A percentile compares a stretch with the other conserved stretches of the same genome.
Conservation (phyloP, 495 filamentous ascomycete genomes). For the Annulohypoxylon moriforme region DNA sequence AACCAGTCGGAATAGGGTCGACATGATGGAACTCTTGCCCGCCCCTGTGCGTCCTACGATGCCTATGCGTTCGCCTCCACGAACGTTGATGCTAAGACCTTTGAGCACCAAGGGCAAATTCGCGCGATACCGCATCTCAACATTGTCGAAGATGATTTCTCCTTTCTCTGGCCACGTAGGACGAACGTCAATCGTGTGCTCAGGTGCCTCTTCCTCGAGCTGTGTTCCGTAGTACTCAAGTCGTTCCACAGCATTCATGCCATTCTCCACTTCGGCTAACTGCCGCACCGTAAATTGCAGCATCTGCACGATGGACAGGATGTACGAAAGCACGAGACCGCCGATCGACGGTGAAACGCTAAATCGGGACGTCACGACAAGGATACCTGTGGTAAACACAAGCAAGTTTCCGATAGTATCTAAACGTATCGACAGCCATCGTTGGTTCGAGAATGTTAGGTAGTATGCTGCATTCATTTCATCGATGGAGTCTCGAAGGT, state of each 20-base stretch:
- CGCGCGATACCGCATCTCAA: conserved; percentile 89
- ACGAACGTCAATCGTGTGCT: conserved; percentile 75
- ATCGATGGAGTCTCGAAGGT: conserved; percentile 78
- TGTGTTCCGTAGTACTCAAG: conserved; percentile 90
- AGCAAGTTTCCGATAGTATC: conserved; percentile 84
- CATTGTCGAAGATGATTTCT: conserved; percentile 84
- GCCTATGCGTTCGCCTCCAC: conserved; percentile 89
- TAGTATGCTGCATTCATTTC: conserved; percentile 95
- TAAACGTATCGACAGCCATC: conserved; percentile 87
- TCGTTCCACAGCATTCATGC: conserved; percentile 96
- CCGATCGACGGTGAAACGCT: conserved; percentile 83
- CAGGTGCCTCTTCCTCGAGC: conserved; percentile 88
- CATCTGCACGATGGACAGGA: conserved; percentile 94
- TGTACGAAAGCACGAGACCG: conserved; percentile 91
- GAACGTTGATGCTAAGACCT: conserved; percentile 79
- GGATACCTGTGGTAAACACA: conserved; percentile 86
- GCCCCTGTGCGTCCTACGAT: conserved; percentile 95
- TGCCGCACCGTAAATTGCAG: conserved; percentile 95
- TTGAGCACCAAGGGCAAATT: conserved; percentile 87
- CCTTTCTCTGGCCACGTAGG: conserved; percentile 84
- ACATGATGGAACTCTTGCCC: conserved; percentile 95
- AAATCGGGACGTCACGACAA: conserved; percentile 96
- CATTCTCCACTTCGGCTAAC: conserved; percentile 95
- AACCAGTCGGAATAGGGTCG: conserved; percentile 87
- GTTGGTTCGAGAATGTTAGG: conserved; percentile 91